A percentile compares a stretch with the other conserved stretches of the same genome.
phyloP scores from a whole-genome alignment of 306 rosid species.

The Sphenostylis stenocarpa region DNA sequence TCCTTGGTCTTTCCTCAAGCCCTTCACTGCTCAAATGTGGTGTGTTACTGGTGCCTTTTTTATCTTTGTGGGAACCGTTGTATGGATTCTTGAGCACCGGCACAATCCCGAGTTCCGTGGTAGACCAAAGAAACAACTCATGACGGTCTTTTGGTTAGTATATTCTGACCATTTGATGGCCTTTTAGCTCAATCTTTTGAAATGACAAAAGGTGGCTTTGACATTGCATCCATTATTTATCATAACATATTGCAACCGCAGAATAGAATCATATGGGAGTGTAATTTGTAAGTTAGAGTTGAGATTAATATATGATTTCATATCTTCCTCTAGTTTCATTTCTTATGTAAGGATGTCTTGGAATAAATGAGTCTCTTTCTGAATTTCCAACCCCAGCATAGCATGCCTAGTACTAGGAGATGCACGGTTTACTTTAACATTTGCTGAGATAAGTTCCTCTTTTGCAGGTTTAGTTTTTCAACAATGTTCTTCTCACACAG shows the following conservation, averaged over 20 bases:
- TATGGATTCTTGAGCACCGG: conserved; percentile 98
- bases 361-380: neutral
- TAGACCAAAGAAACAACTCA: conserved; percentile 69
- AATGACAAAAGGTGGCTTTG: conserved; percentile 2
- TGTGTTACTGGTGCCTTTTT: conserved; percentile 70
- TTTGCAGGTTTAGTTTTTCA: conserved; percentile 96
- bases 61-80: conserved; percentile 81
- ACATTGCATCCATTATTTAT: conserved; percentile 2
- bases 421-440: conserved; percentile 16
- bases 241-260: neutral
- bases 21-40: conserved; percentile 89
- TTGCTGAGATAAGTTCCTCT: conserved; percentile 34
- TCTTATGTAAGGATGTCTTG: neutral
- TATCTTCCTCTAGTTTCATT: neutral
- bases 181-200: neutral
- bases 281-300: neutral
- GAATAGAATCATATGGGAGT: neutral
- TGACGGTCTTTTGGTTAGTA: conserved; percentile 83
- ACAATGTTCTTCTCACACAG: conserved; percentile 99
- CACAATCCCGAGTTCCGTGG: conserved; percentile 87
- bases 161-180: conserved; percentile 21
- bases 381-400: neutral
- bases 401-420: neutral
- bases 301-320: neutral
- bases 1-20: conserved; percentile 95